Base-by-base conservation (phyloP, 192 early-diverging fungal species). In the Paraglomus brasilianum region DNA sequence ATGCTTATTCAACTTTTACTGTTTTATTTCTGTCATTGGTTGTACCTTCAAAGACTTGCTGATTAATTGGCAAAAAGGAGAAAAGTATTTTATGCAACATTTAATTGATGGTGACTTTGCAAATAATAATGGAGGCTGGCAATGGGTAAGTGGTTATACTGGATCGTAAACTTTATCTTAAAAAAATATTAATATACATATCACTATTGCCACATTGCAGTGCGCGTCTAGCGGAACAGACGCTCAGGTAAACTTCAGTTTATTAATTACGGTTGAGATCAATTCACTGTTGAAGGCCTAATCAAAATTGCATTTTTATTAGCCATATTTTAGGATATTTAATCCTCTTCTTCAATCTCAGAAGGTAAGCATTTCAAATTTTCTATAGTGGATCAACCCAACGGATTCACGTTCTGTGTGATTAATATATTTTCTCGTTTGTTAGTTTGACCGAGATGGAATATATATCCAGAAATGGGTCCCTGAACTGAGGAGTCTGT, bases 41-140 rank as follows among this genome's bases (percentile, higher is more conserved):
- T n/a, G n/a, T n/a, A n/a, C n/a, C n/a, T n/a, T 59, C 5, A 5
- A 70, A 63, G 80, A 83, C 51, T 66, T 83, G 42, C 46, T 81
- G 44, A 76, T 90, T 62, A 83, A 87, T 75, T 91, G 90, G 90
- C 74, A 78, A 55, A 75, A 71, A n/a, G 90, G 90, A n/a, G 90
- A 91, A 70, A 71, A 77, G 42, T 86, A 78, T 57, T 89, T 91
- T 62, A 85, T 85, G 79, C 63, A 74, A 40, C 49, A 85, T 58
- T 71, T 89, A 47, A 80, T 91, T 62, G 90, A 91, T 65, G 86
- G 87, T 15, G 90, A 91, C 65, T 78, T 87, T 36, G 79, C 87
- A 8, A 73, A 63, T n/a, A 90, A 88, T 72, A 91, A 91, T 65
- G 88, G 88, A 7, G 83, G 84, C 22, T 90, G 87, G 86, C 86